phyloP scores from a whole-genome alignment of 345 rosid species.

The Syzygium aromaticum region DNA sequence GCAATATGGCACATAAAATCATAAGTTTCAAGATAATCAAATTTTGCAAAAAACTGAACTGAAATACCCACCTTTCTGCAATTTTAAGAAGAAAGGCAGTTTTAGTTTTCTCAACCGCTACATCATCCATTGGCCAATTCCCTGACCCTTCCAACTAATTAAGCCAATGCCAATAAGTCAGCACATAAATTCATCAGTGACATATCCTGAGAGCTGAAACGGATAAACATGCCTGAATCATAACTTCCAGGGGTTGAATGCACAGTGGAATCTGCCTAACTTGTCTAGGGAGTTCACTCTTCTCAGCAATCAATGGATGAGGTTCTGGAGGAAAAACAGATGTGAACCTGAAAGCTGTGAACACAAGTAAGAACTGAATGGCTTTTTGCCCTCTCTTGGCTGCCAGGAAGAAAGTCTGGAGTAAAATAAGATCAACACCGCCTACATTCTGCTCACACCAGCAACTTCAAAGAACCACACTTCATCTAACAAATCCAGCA shows the following conservation, averaged over 20 bases:
- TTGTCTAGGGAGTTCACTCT: constrained; percentile 29
- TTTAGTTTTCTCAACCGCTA: constrained; percentile 84
- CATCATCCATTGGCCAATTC: constrained; percentile 87
- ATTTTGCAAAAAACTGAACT: not conserved
- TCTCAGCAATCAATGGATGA: constrained; percentile 62
- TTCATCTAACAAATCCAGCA: not conserved
- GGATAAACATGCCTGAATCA: constrained; percentile 65
- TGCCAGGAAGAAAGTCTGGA: not conserved
- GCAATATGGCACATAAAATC: constrained; percentile 16
- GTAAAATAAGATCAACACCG: not conserved
- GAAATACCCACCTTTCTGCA: constrained; percentile 64
- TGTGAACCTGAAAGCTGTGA: constrained; percentile 78
- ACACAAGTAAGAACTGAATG: constrained; percentile 8
- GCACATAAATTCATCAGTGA: not conserved
- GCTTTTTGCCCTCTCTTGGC: not conserved
- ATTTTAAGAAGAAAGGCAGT: constrained; percentile 80
- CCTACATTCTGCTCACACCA: not conserved
- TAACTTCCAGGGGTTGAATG: constrained; percentile 71
- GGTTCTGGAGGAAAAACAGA: constrained; percentile 93
- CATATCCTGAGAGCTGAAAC: not conserved
- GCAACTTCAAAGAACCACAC: not conserved
- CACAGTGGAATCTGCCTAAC: constrained; percentile 43
- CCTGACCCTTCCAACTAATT: constrained; percentile 95
- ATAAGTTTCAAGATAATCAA: not conserved
- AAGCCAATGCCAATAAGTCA: constrained; percentile 5